A percentile compares a stretch with the other conserved stretches of the same genome.
Evolutionary conservation across 176 grass and related monocot genomes (phyloP).

Genomic region (Chrysopogon serrulatus): DNA sequence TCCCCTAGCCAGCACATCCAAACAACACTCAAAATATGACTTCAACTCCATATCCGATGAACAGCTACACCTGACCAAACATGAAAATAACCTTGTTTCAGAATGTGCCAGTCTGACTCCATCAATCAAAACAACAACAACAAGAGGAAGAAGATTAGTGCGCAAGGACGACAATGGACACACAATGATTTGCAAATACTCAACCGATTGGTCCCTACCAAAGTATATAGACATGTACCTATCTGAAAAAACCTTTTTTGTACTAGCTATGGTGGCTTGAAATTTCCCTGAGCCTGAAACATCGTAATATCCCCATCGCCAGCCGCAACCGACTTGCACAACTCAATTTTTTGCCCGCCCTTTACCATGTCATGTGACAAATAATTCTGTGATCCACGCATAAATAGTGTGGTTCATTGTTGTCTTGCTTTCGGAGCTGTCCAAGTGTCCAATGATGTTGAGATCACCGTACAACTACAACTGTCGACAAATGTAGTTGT

Average conservation of each 20-base stretch:
- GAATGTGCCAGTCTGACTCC: background rate
- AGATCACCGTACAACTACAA: background rate
- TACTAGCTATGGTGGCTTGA: constrained; percentile 5
- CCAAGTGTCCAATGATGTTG: background rate
- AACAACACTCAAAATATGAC: constrained; percentile 7
- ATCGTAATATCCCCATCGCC: constrained; percentile 12
- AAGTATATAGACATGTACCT: constrained; percentile 1
- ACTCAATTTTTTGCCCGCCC: constrained; percentile 1
- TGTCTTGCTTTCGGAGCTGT: constrained; percentile 9
- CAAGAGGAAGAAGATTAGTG: background rate
- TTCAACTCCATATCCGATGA: background rate
- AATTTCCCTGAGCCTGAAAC: background rate
- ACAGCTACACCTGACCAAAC: constrained; percentile 33
- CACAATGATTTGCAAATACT: constrained; percentile 32
- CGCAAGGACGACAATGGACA: constrained; percentile 9
- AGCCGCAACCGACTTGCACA: background rate
- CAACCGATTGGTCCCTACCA: constrained; percentile 9
- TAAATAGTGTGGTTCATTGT: background rate
- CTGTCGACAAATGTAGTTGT: background rate
- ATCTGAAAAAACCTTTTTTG: constrained; percentile 7
- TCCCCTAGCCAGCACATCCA: background rate
- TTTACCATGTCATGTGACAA: background rate
- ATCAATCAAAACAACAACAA: background rate
- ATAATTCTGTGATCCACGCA: background rate
- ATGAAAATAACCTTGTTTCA: background rate